A percentile compares a stretch with the other conserved stretches of the same genome.
Conservation (phyloP, 1,139 yeast species). For the Trichomonascaceae sp. region DNA sequence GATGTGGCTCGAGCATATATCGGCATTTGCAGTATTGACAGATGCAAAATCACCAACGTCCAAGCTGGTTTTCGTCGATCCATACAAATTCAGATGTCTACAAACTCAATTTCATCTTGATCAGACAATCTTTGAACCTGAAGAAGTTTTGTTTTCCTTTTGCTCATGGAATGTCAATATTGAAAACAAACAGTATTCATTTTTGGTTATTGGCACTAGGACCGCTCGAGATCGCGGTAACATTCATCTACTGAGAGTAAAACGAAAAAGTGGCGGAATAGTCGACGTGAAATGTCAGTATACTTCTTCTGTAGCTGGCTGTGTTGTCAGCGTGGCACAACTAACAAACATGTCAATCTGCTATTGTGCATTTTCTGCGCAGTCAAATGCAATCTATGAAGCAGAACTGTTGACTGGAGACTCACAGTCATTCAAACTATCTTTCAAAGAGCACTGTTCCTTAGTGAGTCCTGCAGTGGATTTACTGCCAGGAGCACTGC, state of each 20-base stretch:
- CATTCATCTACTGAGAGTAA: slow-evolving; percentile 15
- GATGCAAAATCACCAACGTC: slow-evolving; percentile 6
- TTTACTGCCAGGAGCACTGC: not conserved
- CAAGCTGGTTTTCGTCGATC: slow-evolving; percentile 22
- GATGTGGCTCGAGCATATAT: slow-evolving; percentile 33
- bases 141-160: slow-evolving; percentile 15
- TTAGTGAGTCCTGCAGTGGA: slow-evolving; percentile 12
- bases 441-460: not conserved
- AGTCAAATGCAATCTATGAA: not conserved
- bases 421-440: not conserved
- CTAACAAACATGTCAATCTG: slow-evolving; percentile 1
- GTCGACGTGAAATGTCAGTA: slow-evolving; percentile 14
- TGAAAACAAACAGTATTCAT: slow-evolving; percentile 14
- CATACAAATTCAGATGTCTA: slow-evolving; percentile 13
- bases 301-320: slow-evolving; percentile 22
- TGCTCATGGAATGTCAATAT: slow-evolving; percentile 18
- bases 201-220: slow-evolving; percentile 19
- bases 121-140: slow-evolving; percentile 9
- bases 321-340: slow-evolving; percentile 17
- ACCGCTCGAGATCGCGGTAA: slow-evolving; percentile 9
- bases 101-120: not conserved
- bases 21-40: slow-evolving; percentile 35
- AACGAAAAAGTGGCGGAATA: slow-evolving; percentile 11
- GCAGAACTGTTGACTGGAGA: not conserved
- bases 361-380: not conserved